Conservation (phyloP, 768 basidiomycete genomes). For the Mycena belliarum region DNA sequence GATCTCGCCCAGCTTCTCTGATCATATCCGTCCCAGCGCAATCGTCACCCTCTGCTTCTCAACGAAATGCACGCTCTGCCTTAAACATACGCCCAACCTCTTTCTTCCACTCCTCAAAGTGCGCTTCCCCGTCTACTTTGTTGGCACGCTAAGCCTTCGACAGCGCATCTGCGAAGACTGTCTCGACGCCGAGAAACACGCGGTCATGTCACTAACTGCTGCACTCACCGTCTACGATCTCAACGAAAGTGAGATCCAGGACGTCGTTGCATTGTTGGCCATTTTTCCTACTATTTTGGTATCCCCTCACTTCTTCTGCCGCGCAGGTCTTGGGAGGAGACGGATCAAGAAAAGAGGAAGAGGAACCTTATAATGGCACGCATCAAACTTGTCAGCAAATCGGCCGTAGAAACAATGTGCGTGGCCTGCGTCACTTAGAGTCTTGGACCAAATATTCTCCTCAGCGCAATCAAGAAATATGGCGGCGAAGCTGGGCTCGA, state of each 20-base stretch:
- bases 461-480: slow-evolving; percentile 1
- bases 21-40: neutral
- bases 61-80: neutral
- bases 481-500: neutral
- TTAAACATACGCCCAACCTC: neutral
- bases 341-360: neutral
- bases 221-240: neutral
- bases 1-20: too few species aligned
- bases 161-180: slow-evolving; percentile 2
- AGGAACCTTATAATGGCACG: neutral
- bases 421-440: neutral
- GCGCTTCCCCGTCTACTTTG: neutral
- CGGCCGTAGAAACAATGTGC: neutral
- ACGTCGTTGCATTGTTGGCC: neutral
- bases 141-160: too few species aligned
- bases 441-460: neutral
- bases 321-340: neutral
- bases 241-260: neutral
- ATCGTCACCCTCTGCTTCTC: slow-evolving; percentile 5
- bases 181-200: neutral
- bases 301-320: neutral
- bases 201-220: neutral
- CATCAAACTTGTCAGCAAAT: neutral
- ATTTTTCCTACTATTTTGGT: neutral
- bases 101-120: slow-evolving; percentile 2